Evolutionary conservation across 2,329 filamentous ascomycete genomes (phyloP), one percentile per base, ranked within the genome.

Genomic region (Mariannaea sp.): DNA sequence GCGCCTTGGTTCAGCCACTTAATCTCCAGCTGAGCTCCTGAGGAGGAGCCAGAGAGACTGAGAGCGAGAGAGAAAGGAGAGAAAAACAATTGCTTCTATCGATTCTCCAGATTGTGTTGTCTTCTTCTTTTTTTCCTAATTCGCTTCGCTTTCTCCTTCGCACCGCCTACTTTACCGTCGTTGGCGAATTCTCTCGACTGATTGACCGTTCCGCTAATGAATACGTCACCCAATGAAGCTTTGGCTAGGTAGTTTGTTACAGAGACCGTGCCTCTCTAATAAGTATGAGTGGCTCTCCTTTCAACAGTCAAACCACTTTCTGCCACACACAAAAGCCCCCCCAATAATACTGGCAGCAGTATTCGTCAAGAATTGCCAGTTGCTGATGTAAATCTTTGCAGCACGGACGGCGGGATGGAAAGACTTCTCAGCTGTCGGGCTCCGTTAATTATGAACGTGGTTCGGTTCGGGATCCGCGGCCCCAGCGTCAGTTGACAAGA

Each of bases 321-420:
- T n/a, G n/a, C n/a, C n/a, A n/a, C n/a, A n/a, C n/a, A n/a, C n/a
- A n/a, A n/a, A 39, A 39, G 17, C 12, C 19, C 36, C 36, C 12
- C 17, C 33, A 14, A 36, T 19, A 19, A 24, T 14, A 39, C 12
- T 39, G 36, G 36, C 24, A 22, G 36, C 17, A 39, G 19, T 39
- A 39, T 39, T 39, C 36, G 19, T 17, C 24, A 39, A 39, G 36
- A 39, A 39, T 39, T 39, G 36, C 36, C 36, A 26, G 36, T 39
- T 39, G 12, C 19, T 26, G 19, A 13, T 5, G 14, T 9, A 16
- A 19, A 36, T 10, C 33, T 24, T 24, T 24, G n/a, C n/a, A n/a
- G n/a, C n/a, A n/a, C n/a, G n/a, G n/a, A n/a, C n/a, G n/a, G n/a
- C n/a, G n/a, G n/a, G n/a, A n/a, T n/a, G n/a, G n/a, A n/a, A 29